Evolutionary conservation across 495 filamentous ascomycete species (phyloP).

Genomic region (Tuber melanosporum): DNA sequence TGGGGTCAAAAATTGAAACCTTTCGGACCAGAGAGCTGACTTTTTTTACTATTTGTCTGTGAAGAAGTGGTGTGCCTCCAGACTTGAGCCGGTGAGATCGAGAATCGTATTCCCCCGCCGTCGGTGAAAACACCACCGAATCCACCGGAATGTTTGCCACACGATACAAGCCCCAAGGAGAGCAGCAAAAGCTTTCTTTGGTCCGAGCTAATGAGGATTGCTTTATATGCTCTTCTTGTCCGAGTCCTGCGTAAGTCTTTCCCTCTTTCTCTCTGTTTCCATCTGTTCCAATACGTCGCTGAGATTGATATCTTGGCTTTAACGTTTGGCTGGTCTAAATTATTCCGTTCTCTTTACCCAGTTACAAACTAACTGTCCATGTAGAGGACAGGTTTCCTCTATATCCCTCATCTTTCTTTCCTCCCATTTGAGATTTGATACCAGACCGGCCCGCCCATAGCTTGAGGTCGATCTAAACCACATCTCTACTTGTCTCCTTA

Average conservation of each 20-base stretch:
- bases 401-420: conserved; percentile 3
- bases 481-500: conserved; percentile 1
- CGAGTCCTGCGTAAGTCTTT: background rate
- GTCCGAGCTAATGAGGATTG: background rate
- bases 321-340: background rate
- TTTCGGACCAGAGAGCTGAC: background rate
- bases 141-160: background rate
- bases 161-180: background rate
- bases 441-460: background rate
- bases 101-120: background rate
- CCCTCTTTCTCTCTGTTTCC: background rate
- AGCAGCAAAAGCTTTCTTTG: background rate
- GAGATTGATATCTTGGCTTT: background rate
- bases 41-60: background rate
- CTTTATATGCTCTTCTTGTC: background rate
- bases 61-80: background rate
- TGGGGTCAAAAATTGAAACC: background rate
- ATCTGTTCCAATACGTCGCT: background rate
- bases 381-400: background rate
- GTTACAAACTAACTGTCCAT: background rate
- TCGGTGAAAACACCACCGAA: background rate
- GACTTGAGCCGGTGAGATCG: background rate
- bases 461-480: conserved; percentile 2
- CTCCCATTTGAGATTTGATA: conserved; percentile 1
- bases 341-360: background rate